These are phyloP conservation scores for Groenewaldozyma tartarivorans DNA, from an alignment of 805 yeast species.

Conservation along the genomic window DNA sequence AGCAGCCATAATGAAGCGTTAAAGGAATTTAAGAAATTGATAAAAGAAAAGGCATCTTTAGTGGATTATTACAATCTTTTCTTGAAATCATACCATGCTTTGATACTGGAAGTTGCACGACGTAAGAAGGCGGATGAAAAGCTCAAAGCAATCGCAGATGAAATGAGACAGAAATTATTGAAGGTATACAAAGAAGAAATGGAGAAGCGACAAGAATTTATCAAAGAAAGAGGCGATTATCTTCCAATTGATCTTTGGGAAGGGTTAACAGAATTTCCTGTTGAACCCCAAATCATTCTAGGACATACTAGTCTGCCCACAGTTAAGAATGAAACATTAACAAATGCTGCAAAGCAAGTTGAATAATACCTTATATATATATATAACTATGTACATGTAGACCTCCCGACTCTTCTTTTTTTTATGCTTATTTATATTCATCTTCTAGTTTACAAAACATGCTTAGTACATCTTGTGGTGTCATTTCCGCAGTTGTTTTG, in stretches of 20 bases:
- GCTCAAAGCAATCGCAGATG: slow-evolving; percentile 32
- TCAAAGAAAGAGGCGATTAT: slow-evolving; percentile 41
- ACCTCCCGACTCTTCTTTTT: not conserved
- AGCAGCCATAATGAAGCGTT: slow-evolving; percentile 18
- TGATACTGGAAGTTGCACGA: slow-evolving; percentile 45
- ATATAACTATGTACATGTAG: slow-evolving; percentile 5
- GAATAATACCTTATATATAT: slow-evolving; percentile 3
- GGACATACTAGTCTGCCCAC: slow-evolving; percentile 15
- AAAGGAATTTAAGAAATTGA: slow-evolving; percentile 22
- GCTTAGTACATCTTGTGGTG: slow-evolving; percentile 41
- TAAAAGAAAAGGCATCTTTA: slow-evolving; percentile 31
- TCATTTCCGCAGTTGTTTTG: slow-evolving; percentile 34
- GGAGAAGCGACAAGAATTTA: slow-evolving; percentile 34
- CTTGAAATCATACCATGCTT: slow-evolving; percentile 40
- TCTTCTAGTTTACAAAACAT: slow-evolving; percentile 50
- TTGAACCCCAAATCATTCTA: slow-evolving; percentile 17
- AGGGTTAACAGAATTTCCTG: slow-evolving; percentile 30
- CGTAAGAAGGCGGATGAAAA: slow-evolving; percentile 34
- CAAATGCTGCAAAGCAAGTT: slow-evolving; percentile 10
- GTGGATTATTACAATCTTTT: slow-evolving; percentile 44
- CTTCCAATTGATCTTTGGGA: slow-evolving; percentile 50
- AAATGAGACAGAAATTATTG: slow-evolving; percentile 34
- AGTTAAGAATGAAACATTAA: slow-evolving; percentile 10
- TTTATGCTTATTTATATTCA: slow-evolving; percentile 27
- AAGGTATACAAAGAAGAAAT: slow-evolving; percentile 37